These are phyloP conservation scores for Penicillium verrucosum DNA, from an alignment of 2,329 filamentous ascomycete species.

Conservation along the genomic window DNA sequence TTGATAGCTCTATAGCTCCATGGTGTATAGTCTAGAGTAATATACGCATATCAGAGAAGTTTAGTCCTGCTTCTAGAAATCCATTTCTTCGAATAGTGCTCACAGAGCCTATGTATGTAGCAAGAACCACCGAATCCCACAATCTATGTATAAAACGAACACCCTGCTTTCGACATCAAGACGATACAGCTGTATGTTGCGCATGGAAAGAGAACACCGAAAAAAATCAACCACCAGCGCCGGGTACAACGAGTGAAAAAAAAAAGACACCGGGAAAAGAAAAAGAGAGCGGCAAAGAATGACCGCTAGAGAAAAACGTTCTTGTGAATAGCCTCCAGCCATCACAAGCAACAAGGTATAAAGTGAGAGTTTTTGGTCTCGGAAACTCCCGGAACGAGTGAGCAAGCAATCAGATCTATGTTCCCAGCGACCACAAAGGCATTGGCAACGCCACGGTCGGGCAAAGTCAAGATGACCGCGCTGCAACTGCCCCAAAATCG, in stretches of 20 bases:
- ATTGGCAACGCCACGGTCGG: constrained; percentile 6
- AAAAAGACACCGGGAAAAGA: constrained; percentile 11
- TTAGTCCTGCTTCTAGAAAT: background rate
- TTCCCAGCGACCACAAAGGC: background rate
- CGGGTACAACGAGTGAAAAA: constrained; percentile 15
- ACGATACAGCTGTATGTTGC: constrained; percentile 16
- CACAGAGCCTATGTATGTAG: constrained; percentile 23
- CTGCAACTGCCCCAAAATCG: constrained; percentile 10
- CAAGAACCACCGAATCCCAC: constrained; percentile 9
- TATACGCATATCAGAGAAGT: background rate
- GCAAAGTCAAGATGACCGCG: constrained; percentile 1
- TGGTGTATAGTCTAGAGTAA: background rate
- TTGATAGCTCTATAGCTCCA: background rate
- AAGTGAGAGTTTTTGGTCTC: background rate
- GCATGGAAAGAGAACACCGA: constrained; percentile 20
- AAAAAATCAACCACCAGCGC: constrained; percentile 36
- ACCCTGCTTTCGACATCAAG: constrained; percentile 11
- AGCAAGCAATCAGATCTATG: background rate
- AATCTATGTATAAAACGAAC: constrained; percentile 17
- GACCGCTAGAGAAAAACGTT: constrained; percentile 8
- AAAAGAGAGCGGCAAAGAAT: constrained; percentile 7
- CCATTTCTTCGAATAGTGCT: constrained; percentile 13
- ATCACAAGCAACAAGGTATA: constrained; percentile 5
- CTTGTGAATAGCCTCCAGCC: background rate
- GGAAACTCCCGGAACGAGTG: constrained; percentile 4